Evolutionary conservation across 2,329 filamentous ascomycete genomes (phyloP).

Genomic region (Dendrostoma leiphaemia): DNA sequence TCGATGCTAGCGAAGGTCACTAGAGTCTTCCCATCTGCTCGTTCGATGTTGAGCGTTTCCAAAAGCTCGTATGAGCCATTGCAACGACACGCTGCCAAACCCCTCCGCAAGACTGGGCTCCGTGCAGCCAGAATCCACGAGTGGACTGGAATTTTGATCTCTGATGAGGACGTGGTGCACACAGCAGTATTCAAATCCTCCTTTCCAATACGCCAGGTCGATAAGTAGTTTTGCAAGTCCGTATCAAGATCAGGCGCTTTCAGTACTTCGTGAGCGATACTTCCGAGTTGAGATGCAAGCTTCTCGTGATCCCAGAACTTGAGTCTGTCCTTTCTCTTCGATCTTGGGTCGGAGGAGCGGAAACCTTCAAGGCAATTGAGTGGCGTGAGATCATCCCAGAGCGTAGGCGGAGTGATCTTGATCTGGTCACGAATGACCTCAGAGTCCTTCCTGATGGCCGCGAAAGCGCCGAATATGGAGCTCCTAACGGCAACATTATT

Average conservation of each 20-base stretch:
- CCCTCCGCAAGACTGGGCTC: constrained; percentile 65
- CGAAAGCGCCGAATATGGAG: constrained; percentile 87
- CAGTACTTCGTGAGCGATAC: constrained; percentile 52
- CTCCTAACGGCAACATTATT: constrained; percentile 81
- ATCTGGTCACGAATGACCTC: constrained; percentile 75
- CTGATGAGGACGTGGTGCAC: constrained; percentile 60
- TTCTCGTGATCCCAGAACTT: constrained; percentile 39
- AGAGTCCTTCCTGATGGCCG: constrained; percentile 80
- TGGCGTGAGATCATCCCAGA: constrained; percentile 73
- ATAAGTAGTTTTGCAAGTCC: constrained; percentile 55
- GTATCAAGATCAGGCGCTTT: constrained; percentile 64
- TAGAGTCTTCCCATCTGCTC: constrained; percentile 48
- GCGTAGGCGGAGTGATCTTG: constrained; percentile 58
- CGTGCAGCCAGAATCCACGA: constrained; percentile 76
- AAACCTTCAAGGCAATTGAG: constrained; percentile 69
- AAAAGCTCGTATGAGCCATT: constrained; percentile 53
- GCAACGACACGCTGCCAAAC: constrained; percentile 56
- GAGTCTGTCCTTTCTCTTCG: constrained; percentile 35
- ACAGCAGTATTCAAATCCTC: constrained; percentile 44
- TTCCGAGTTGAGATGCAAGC: constrained; percentile 52
- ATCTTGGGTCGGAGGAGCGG: constrained; percentile 37
- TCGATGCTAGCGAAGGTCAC: constrained; percentile 70
- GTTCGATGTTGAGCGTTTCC: constrained; percentile 59
- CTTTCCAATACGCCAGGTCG: constrained; percentile 35
- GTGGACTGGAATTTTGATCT: constrained; percentile 76